phyloP scores from a whole-genome alignment of 495 filamentous ascomycete genomes.

The Neurospora discreta region DNA sequence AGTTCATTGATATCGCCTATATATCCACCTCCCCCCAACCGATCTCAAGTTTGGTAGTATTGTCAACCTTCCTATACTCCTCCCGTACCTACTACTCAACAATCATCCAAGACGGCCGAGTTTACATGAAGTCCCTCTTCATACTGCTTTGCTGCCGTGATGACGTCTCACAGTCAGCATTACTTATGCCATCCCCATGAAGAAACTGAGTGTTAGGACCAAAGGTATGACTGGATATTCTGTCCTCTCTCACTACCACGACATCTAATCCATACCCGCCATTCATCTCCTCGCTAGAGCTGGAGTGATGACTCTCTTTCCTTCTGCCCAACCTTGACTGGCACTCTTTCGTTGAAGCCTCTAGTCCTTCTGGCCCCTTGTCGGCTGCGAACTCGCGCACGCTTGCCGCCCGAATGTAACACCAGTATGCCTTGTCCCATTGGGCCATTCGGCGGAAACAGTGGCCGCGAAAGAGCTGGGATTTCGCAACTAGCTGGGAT shows the following conservation, averaged over 20 bases:
- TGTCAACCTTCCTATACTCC: not conserved
- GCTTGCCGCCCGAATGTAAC: not conserved
- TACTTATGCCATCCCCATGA: not conserved
- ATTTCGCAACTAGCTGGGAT: not conserved
- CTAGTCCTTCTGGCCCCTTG: not conserved
- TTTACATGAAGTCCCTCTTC: not conserved
- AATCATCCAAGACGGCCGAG: not conserved
- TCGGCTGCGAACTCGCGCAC: not conserved
- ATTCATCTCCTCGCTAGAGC: not conserved
- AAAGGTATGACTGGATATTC: not conserved
- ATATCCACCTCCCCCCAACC: not conserved
- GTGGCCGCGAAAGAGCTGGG: conserved; percentile 1
- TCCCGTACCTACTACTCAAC: not conserved
- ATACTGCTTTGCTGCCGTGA: not conserved
- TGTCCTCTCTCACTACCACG: not conserved
- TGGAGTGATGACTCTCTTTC: not conserved
- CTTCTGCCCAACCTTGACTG: not conserved
- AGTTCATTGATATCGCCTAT: not conserved
- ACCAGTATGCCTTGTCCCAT: not conserved
- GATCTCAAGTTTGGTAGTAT: not conserved
- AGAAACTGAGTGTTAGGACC: not conserved
- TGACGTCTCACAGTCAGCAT: not conserved
- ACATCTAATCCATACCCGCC: not conserved
- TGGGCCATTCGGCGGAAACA: not conserved
- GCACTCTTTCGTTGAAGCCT: not conserved